Conservation (phyloP, 805 yeast species). For the Ogataea ganodermae region DNA sequence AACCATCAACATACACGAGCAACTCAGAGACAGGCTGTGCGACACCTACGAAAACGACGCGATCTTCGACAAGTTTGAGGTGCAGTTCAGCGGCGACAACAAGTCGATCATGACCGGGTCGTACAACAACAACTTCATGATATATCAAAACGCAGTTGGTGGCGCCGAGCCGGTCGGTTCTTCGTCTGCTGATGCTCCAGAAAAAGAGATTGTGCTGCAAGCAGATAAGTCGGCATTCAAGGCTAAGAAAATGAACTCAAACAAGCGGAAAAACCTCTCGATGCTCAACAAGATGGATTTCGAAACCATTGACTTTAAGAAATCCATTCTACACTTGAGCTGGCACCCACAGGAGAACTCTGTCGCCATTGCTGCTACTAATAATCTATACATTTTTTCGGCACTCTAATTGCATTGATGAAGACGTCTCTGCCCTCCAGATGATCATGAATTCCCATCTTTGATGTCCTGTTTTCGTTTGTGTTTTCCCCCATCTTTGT, state of each 20-base stretch:
- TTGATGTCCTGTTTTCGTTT: conserved; percentile 1
- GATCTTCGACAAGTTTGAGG: conserved; percentile 97
- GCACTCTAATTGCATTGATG: conserved; percentile 47
- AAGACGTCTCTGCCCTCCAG: background rate
- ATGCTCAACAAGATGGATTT: conserved; percentile 67
- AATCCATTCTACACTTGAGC: conserved; percentile 89
- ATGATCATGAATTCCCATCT: conserved; percentile 3
- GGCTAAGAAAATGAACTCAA: conserved; percentile 63
- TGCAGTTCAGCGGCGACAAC: conserved; percentile 91
- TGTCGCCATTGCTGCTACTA: conserved; percentile 98
- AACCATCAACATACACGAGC: conserved; percentile 94
- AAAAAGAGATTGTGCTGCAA: conserved; percentile 78
- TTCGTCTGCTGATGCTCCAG: conserved; percentile 27
- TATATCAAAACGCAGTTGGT: conserved; percentile 78
- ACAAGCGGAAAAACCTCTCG: conserved; percentile 35
- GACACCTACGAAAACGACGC: conserved; percentile 99
- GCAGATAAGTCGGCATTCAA: conserved; percentile 98
- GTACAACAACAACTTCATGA: conserved; percentile 95
- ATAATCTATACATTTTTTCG: conserved; percentile 84
- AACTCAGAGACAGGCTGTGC: conserved; percentile 86
- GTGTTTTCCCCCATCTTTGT: conserved; percentile 2
- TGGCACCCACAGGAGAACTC: conserved; percentile 98
- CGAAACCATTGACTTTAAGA: conserved; percentile 88
- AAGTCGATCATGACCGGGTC: conserved; percentile 94
- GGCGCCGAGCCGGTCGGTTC: conserved; percentile 9